Evolutionary conservation across 345 rosid genomes (phyloP), one percentile per base, ranked within the genome.

Genomic region (Lagerstroemia speciosa): DNA sequence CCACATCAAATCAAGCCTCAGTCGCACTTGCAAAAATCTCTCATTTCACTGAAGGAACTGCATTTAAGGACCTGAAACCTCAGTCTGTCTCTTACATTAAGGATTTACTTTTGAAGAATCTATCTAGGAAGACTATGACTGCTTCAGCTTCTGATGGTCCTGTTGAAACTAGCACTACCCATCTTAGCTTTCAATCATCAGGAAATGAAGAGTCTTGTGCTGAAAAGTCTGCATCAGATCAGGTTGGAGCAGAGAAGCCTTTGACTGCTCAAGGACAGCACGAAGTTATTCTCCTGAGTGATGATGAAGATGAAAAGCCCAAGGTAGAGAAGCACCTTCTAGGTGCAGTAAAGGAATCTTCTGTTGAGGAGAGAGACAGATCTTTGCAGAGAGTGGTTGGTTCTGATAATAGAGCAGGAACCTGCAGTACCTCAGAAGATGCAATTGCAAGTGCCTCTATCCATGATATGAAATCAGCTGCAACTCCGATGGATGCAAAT

Each of bases 221-320:
- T 43, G 69, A 63, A 62, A 76, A 66, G 52, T 26, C 48, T 37
- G 69, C 73, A 71, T 71, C 74, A 6, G 75, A 61, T 64, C 71
- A 78, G 40, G 58, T 64, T 70, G 79, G 72, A 75, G 75, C 69
- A 62, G 74, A 77, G 75, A 84, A 78, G 64, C 62, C 74, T 67
- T 73, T 80, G 46, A 74, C 48, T 71, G 73, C 71, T 12, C 15
- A 33, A 52, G 72, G 50, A 67, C 75, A 78, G 31, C 77, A 78
- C 70, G 73, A 81, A 73, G 71, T 89, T 69, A 87, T 95, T 72
- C 77, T 82, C 69, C 87, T 88, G 62, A 93, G 96, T 64, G 96
- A 90, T 69, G 99, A 95, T 71, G 96, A 95, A 75, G 87, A 75
- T 64, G 79, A 80, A 63, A 89, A 76, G 71, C 75, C 78, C 4